Base-by-base conservation (phyloP, 177 flowering plant genomes). In the Vitis hybrid region DNA sequence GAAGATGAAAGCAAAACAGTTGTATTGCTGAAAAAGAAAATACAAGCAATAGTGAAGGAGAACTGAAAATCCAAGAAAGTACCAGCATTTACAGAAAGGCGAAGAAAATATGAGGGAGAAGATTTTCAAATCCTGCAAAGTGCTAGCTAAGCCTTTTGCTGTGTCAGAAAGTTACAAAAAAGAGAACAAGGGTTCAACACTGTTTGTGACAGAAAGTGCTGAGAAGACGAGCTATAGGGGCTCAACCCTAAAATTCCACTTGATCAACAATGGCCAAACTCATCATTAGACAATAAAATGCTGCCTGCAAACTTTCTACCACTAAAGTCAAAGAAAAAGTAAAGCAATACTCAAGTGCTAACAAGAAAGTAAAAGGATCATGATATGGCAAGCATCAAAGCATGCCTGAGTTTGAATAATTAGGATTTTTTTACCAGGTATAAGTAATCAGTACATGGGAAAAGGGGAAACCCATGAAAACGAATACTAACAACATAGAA, bases 241-340 rank as follows among this genome's bases (percentile, higher is more conserved):
- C 34, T 48, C 68, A 49, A 15, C 58, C 26, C 55, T 15, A 65
- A 40, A 67, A 56, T 63, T 45, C 51, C 66, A n/a, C 54, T 63
- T 49, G 14, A 63, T 49, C 32, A 64, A 26, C 13, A 49, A 64
- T 49, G 51, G 30, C 55, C 55, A 64, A 64, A 64, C 66, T 49
- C 55, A 64, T 40, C 45, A 40, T 40, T 40, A 40, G 45, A 40
- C 45, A 40, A 40, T 40, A 40, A 40, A 40, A 40, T 49, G 56
- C 56, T 49, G 56, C 56, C 17, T n/a, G 6, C 10, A 6, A 67
- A 18, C 54, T 45, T 57, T 17, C n/a, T 11, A 57, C 52, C 52
- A 18, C 17, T 26, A 40, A 67, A 57, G 60, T 66, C 52, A 57
- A 58, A 21, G 70, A 30, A 72, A 72, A 50, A n/a, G 56, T 45